These are phyloP conservation scores for Paramecium biaurelia DNA, from an alignment of 73 alveolate genomes.

Conservation along the genomic window DNA sequence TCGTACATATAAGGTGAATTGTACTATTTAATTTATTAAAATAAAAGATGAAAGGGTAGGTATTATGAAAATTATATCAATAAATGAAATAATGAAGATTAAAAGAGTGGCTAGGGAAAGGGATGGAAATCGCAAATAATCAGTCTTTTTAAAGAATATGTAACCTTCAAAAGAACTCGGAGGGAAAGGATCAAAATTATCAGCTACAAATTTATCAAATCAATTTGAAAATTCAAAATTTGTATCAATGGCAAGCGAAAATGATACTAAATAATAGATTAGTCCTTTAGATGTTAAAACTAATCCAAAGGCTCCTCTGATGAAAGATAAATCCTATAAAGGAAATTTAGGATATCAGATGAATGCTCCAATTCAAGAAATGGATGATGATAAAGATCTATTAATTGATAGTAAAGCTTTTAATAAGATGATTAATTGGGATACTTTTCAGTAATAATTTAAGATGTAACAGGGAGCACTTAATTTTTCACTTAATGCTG, in stretches of 20 bases:
- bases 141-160: not conserved
- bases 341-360: conserved; percentile 6
- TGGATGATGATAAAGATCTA: conserved; percentile 41
- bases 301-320: not conserved
- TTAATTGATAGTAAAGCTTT: conserved; percentile 29
- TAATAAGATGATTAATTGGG: conserved; percentile 33
- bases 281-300: not conserved
- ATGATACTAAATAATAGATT: not conserved
- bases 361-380: not conserved
- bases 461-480: conserved; percentile 34
- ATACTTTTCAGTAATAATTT: not conserved
- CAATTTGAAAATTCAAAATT: conserved; percentile 8
- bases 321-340: not conserved
- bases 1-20: not conserved
- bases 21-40: conserved; percentile 20
- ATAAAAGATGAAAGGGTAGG: conserved; percentile 39
- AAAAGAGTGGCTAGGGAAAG: not conserved
- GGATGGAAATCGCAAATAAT: not conserved
- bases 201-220: not conserved
- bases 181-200: not conserved
- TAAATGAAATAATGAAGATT: not conserved
- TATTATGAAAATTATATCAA: not conserved
- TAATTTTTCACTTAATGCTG: conserved; percentile 15
- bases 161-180: not conserved
- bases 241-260: conserved; percentile 8